Evolutionary conservation across 805 yeast genomes (phyloP).

Genomic region (Blastobotrys parvus): DNA sequence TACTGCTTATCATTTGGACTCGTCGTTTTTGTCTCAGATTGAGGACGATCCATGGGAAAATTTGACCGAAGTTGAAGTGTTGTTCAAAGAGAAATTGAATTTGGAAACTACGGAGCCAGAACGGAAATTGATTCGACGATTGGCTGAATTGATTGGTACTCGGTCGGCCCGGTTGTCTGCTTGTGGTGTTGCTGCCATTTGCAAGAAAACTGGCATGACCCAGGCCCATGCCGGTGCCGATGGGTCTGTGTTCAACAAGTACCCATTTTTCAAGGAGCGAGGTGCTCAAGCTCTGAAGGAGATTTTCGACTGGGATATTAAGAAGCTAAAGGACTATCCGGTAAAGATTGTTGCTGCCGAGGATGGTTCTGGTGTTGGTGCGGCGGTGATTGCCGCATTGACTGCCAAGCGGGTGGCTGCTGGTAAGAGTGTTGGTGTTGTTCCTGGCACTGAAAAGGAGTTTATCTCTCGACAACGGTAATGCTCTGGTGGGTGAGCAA

Average conservation of each 20-base stretch:
- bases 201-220: constrained; percentile 69
- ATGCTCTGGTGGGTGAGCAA: too few relatives aligned
- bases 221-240: constrained; percentile 87
- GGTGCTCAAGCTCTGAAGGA: constrained; percentile 85
- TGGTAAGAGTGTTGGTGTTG: constrained; percentile 37
- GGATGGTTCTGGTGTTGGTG: constrained; percentile 98
- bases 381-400: constrained; percentile 95
- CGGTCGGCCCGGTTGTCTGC: constrained; percentile 88
- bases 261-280: constrained; percentile 84
- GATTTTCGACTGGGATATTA: constrained; percentile 69
- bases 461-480: constrained; percentile 1
- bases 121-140: constrained; percentile 70
- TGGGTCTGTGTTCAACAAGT: constrained; percentile 90
- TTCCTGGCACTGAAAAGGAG: constrained; percentile 1
- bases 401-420: constrained; percentile 68
- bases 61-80: constrained; percentile 60
- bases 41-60: constrained; percentile 88
- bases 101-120: constrained; percentile 66
- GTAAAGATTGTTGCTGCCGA: constrained; percentile 84
- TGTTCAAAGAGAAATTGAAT: constrained; percentile 52
- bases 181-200: constrained; percentile 93
- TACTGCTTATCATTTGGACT: constrained; percentile 68
- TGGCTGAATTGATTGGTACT: constrained; percentile 82
- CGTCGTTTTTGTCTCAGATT: constrained; percentile 77
- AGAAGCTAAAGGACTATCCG: constrained; percentile 56